Conservation (phyloP, 1,284 basidiomycete genomes). For the Microbotryum silenes-acaulis region DNA sequence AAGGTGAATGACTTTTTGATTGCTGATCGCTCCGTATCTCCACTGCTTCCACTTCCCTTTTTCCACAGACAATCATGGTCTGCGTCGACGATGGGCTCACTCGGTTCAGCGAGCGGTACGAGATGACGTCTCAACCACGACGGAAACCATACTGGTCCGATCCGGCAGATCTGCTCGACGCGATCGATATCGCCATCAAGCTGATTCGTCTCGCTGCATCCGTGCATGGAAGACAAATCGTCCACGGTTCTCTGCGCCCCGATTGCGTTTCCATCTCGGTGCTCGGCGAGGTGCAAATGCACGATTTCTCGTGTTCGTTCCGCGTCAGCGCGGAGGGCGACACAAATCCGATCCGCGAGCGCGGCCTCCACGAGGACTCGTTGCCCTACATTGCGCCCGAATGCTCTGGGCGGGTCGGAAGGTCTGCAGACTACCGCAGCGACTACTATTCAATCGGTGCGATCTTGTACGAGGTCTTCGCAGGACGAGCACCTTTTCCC, state of each 20-base stretch:
- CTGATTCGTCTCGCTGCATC: conserved; percentile 18
- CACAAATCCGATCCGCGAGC: conserved; percentile 15
- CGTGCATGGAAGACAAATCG: conserved; percentile 20
- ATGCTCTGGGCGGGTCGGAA: conserved; percentile 17
- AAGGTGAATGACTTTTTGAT: neutral
- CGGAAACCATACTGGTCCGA: conserved; percentile 14
- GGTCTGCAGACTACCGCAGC: conserved; percentile 15
- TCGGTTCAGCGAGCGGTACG: conserved; percentile 14
- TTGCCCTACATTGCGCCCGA: conserved; percentile 29
- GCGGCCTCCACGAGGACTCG: conserved; percentile 26
- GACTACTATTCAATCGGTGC: conserved; percentile 28
- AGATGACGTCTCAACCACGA: neutral
- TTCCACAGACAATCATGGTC: conserved; percentile 19
- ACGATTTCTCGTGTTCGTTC: conserved; percentile 30
- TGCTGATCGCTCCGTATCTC: no score
- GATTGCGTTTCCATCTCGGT: conserved; percentile 15
- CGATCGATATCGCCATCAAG: conserved; percentile 15
- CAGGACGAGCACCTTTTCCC: conserved; percentile 21
- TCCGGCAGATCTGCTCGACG: conserved; percentile 1
- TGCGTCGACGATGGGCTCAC: conserved; percentile 10
- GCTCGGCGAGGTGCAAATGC: conserved; percentile 20
- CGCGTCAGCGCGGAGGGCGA: neutral
- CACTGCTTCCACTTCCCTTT: neutral
- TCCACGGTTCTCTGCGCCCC: conserved; percentile 28
- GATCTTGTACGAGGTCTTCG: conserved; percentile 23